Evolutionary conservation across 2,329 filamentous ascomycete species (phyloP).

Genomic region (Neofusicoccum kwambonambiense): DNA sequence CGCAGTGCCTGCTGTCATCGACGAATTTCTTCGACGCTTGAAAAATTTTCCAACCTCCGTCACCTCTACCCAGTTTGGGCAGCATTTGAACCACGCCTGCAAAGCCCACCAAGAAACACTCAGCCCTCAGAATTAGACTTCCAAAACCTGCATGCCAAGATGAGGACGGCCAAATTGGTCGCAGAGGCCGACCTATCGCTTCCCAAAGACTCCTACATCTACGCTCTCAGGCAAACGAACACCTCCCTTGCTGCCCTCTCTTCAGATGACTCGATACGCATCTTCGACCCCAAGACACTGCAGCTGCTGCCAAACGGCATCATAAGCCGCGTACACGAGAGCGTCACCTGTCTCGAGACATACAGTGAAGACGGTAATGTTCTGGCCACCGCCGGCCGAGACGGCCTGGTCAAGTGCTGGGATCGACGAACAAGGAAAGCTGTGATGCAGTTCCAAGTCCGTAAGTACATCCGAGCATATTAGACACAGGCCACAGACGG

Average conservation of each 20-base stretch:
- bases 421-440: conserved; percentile 59
- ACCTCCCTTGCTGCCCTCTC: conserved; percentile 59
- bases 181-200: conserved; percentile 28
- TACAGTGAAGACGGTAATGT: conserved; percentile 54
- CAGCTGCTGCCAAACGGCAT: conserved; percentile 48
- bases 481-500: background rate
- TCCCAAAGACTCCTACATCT: conserved; percentile 39
- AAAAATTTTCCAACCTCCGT: conserved; percentile 6
- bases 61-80: background rate
- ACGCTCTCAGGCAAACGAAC: conserved; percentile 33
- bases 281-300: conserved; percentile 62
- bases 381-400: conserved; percentile 69
- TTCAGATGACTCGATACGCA: conserved; percentile 67
- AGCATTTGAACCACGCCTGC: background rate
- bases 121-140: background rate
- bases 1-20: background rate
- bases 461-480: conserved; percentile 24
- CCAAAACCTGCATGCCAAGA: background rate
- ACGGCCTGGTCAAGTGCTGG: conserved; percentile 66
- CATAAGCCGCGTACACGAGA: conserved; percentile 57
- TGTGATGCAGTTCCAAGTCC: conserved; percentile 37
- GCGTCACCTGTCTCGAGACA: conserved; percentile 62
- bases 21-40: background rate
- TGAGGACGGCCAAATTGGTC: conserved; percentile 13
- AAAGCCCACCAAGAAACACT: background rate